Evolutionary conservation across 257 asterid species (phyloP).

Genomic region (Capsicum rhomboideum): DNA sequence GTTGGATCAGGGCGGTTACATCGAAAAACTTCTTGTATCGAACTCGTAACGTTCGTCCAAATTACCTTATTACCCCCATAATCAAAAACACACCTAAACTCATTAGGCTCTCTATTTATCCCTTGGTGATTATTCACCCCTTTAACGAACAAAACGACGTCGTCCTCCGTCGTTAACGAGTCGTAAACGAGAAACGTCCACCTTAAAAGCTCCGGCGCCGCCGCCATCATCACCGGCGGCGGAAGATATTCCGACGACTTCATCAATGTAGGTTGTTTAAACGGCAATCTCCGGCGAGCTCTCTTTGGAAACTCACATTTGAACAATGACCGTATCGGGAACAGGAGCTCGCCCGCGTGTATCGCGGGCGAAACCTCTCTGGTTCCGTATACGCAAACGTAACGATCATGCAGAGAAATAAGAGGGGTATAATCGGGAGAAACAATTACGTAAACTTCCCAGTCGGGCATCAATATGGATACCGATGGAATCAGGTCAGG

Average conservation of each 20-base stretch:
- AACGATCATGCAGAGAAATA: background rate
- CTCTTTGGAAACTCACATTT: slow-evolving; percentile 39
- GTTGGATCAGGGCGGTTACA: slow-evolving; percentile 41
- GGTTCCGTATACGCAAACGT: slow-evolving; percentile 34
- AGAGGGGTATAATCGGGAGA: slow-evolving; percentile 18
- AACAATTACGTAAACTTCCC: slow-evolving; percentile 67
- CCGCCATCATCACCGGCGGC: background rate
- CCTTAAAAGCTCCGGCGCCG: slow-evolving; percentile 16
- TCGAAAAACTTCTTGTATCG: slow-evolving; percentile 85
- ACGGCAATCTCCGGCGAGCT: slow-evolving; percentile 45
- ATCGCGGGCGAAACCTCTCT: slow-evolving; percentile 32
- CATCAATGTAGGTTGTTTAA: slow-evolving; percentile 38
- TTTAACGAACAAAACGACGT: slow-evolving; percentile 66
- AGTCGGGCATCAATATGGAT: slow-evolving; percentile 61
- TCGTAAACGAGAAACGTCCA: slow-evolving; percentile 59
- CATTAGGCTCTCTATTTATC: slow-evolving; percentile 39
- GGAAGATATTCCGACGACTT: background rate
- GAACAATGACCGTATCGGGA: slow-evolving; percentile 47
- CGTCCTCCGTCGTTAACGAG: slow-evolving; percentile 54
- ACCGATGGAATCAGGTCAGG: slow-evolving; percentile 14
- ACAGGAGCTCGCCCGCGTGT: slow-evolving; percentile 30
- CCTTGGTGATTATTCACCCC: slow-evolving; percentile 73
- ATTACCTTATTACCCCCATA: slow-evolving; percentile 20
- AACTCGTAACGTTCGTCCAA: slow-evolving; percentile 52
- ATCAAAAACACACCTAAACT: slow-evolving; percentile 51